Percentiles rank a stretch among this genome's conserved stretches.
Conservation (phyloP, 495 filamentous ascomycete species). For the Aspergillus affinis region DNA sequence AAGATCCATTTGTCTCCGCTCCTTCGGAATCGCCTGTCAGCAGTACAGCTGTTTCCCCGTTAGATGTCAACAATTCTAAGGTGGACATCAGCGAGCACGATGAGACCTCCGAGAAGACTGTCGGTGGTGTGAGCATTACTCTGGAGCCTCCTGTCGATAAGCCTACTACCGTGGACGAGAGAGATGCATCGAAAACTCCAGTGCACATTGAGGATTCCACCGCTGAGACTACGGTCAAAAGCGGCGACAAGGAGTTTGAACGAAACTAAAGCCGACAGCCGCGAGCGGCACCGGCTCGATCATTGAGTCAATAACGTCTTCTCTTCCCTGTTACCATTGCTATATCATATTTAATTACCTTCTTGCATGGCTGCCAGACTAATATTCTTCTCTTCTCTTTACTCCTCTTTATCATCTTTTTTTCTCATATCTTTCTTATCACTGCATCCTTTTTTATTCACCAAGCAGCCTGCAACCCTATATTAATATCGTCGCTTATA, state of each 20-base stretch:
- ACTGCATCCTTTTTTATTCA: neutral
- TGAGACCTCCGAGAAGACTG: conserved; percentile 4
- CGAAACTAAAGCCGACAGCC: neutral
- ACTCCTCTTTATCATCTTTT: neutral
- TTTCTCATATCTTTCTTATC: neutral
- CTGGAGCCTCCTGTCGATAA: neutral
- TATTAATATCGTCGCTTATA: neutral
- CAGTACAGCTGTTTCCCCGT: conserved; percentile 9
- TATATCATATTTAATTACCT: conserved; percentile 10
- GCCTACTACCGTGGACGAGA: neutral
- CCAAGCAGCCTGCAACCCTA: neutral
- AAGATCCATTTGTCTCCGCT: conserved; percentile 19
- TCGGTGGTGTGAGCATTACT: neutral
- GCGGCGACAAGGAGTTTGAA: neutral
- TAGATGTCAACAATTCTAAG: conserved; percentile 1
- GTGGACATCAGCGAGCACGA: neutral
- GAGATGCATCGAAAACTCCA: neutral
- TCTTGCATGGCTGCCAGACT: conserved; percentile 6
- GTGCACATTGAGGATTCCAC: neutral
- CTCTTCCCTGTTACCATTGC: conserved; percentile 15
- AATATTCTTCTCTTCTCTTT: neutral
- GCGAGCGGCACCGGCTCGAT: neutral
- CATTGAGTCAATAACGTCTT: neutral
- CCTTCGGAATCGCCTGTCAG: conserved; percentile 10
- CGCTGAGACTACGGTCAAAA: neutral